Base-by-base conservation (phyloP, 2,329 filamentous ascomycete species). In the Beauveria scarabaeidicola region DNA sequence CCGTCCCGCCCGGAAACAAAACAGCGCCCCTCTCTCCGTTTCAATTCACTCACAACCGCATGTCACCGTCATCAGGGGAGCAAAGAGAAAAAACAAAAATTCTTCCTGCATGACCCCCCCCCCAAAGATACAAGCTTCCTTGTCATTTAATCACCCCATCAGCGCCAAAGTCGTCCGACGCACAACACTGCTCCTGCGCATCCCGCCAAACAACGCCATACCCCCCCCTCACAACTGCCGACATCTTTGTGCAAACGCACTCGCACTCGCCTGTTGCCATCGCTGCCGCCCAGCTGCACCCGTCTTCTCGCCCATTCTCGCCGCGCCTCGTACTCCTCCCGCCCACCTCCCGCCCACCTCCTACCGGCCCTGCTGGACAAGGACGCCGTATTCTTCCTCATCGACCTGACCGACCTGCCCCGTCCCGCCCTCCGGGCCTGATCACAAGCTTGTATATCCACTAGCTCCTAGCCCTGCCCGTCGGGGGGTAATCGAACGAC, bases 1-100 rank as follows among this genome's bases (percentile, higher is more conserved):
- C 41, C 43, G 40, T 40, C 54, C 55, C 55, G 55, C 55, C 55
- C 55, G 46, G 32, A 58, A 51, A 50, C 55, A 50, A 47, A 29
- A 50, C 8, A n/a, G 23, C 21, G 54, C 46, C 55, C 55, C 46
- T 51, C 54, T 46, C 46, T 43, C 40, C 29, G 29, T 27, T 21
- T 9, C 55, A 29, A 57, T 50, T 50, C 55, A 51, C 11, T 43
- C 55, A 17, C 55, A 58, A 58, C 17, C 46, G 23, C 55, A 58
- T 32, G 46, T 50, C 55, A 38, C 54, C n/a, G 11, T 57, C 21
- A 57, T 57, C 23, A 58, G 36, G 32, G 46, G 46, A 58, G 23
- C 46, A 32, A 23, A 43, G 19, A 54, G 38, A 21, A 29, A 50
- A 9, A 54, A 23, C 19, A 57, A 43, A 41, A 53, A 41, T 51